Conservation (phyloP, 2,329 filamentous ascomycete genomes). For the Lecanicillium sp. region DNA sequence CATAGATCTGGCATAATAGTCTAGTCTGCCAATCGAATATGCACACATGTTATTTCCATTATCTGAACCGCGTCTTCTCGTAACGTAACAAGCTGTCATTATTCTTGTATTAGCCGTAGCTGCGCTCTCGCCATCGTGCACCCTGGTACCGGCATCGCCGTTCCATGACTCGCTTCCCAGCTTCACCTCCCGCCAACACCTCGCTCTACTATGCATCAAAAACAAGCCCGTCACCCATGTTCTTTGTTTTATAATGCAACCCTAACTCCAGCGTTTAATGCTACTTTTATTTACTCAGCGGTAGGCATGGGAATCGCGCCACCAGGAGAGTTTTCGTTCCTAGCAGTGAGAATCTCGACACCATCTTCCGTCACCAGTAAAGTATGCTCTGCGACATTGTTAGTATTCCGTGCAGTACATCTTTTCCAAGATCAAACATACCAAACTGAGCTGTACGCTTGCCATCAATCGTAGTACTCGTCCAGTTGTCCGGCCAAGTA, state of each 20-base stretch:
- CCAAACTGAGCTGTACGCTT: conserved; percentile 87
- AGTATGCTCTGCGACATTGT: conserved; percentile 56
- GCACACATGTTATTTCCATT: too few species aligned
- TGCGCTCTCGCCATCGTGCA: too few species aligned
- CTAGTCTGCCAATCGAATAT: too few species aligned
- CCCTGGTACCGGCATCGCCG: too few species aligned
- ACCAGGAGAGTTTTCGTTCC: conserved; percentile 64
- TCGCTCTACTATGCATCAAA: conserved; percentile 6
- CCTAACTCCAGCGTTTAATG: not conserved
- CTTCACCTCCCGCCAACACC: conserved; percentile 4
- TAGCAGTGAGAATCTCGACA: conserved; percentile 72
- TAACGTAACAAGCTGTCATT: too few species aligned
- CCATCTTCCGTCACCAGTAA: conserved; percentile 75
- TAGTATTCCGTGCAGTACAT: conserved; percentile 11
- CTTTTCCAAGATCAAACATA: conserved; percentile 32
- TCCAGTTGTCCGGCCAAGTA: conserved; percentile 99
- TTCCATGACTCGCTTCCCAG: not conserved
- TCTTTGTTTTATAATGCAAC: conserved; percentile 1
- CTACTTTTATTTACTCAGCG: conserved; percentile 11
- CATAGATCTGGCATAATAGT: too few species aligned
- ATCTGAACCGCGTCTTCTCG: too few species aligned
- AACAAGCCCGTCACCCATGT: not conserved
- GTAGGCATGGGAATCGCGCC: conserved; percentile 56
- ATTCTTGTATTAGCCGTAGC: too few species aligned
- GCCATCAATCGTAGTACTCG: conserved; percentile 85